Percentiles rank a stretch among this genome's conserved stretches.
phyloP scores from a whole-genome alignment of 2,329 filamentous ascomycete species.

The Scleromitrula shiraiana region DNA sequence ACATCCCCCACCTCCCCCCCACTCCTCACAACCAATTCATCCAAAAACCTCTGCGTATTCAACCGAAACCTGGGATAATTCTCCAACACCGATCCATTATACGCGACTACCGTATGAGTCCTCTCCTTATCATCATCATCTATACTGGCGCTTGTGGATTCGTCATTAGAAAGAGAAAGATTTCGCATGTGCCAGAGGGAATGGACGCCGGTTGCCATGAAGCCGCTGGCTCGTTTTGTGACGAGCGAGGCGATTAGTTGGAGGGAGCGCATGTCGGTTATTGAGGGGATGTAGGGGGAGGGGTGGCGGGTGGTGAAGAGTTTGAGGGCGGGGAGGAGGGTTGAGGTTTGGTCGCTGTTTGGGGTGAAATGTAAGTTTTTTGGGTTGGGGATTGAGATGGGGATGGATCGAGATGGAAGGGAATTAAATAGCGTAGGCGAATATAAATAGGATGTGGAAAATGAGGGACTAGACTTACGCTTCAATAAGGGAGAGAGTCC shows the following conservation, averaged over 20 bases:
- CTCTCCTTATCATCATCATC: too few species aligned
- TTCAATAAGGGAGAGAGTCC: slow-evolving; percentile 46
- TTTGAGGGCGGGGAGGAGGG: slow-evolving; percentile 32
- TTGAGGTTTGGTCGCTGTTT: slow-evolving; percentile 14
- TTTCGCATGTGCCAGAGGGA: slow-evolving; percentile 50
- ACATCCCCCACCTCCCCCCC: slow-evolving; percentile 38
- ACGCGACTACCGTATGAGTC: slow-evolving; percentile 56
- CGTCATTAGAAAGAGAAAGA: too few species aligned
- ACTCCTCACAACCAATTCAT: slow-evolving; percentile 45
- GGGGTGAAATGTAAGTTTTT: slow-evolving; percentile 1
- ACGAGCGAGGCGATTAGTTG: slow-evolving; percentile 46
- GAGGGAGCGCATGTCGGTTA: slow-evolving; percentile 43
- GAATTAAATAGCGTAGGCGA: not conserved
- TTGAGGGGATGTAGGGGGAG: slow-evolving; percentile 34
- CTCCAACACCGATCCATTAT: slow-evolving; percentile 73
- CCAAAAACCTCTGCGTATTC: slow-evolving; percentile 54
- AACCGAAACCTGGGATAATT: slow-evolving; percentile 62
- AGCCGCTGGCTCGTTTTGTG: slow-evolving; percentile 48
- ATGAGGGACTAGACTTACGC: too few species aligned
- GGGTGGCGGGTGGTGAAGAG: slow-evolving; percentile 45
- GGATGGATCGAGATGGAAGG: not conserved
- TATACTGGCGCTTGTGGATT: too few species aligned
- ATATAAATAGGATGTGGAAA: too few species aligned
- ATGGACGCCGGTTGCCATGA: slow-evolving; percentile 51
- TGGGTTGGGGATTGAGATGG: too few species aligned